These are phyloP conservation scores for Suhomyces bolitotheri DNA, from an alignment of 1,139 yeast genomes.

Conservation along the genomic window DNA sequence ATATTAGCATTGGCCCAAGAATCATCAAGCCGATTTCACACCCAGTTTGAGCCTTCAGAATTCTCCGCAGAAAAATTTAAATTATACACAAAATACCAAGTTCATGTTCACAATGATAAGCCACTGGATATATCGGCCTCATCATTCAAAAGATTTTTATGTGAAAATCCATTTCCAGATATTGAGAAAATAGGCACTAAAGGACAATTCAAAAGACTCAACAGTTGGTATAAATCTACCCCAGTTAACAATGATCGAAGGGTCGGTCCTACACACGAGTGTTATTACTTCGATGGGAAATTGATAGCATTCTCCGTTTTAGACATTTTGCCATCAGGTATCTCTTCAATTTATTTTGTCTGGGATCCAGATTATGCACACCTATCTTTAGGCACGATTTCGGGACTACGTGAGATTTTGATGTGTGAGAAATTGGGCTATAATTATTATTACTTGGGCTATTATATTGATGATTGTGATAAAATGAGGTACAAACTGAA, in stretches of 20 bases:
- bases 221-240: constrained; percentile 26
- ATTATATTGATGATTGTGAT: constrained; percentile 71
- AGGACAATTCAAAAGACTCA: constrained; percentile 32
- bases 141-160: constrained; percentile 65
- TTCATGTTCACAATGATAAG: constrained; percentile 62
- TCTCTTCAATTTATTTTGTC: constrained; percentile 83
- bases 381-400: constrained; percentile 73
- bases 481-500: constrained; percentile 83
- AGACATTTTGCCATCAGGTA: constrained; percentile 73
- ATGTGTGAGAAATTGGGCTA: constrained; percentile 44
- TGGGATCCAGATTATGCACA: constrained; percentile 83
- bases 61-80: constrained; percentile 62
- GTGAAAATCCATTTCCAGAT: constrained; percentile 60
- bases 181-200: constrained; percentile 27
- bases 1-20: constrained; percentile 29
- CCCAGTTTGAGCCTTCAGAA: constrained; percentile 54
- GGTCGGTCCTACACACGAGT: constrained; percentile 67
- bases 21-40: constrained; percentile 39
- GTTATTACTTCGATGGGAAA: constrained; percentile 64
- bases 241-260: constrained; percentile 13
- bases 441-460: constrained; percentile 70
- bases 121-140: constrained; percentile 43
- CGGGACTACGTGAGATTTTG: constrained; percentile 71
- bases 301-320: constrained; percentile 76
- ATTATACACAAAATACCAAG: constrained; percentile 71